Percentiles rank a stretch among this genome's conserved stretches.
Conservation (phyloP, 306 rosid species). For the Fagus sylvatica region DNA sequence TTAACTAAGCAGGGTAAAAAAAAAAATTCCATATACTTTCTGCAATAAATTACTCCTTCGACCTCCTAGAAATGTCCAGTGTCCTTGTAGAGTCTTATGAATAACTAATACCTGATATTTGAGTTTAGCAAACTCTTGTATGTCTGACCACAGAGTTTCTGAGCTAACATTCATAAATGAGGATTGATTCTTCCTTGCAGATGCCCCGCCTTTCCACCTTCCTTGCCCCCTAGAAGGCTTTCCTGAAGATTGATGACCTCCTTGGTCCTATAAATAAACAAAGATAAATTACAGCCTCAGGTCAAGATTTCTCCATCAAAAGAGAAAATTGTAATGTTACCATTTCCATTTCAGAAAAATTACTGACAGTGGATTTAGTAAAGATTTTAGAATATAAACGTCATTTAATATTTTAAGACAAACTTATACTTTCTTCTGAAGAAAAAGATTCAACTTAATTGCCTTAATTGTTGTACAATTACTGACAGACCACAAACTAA, state of each 20-base stretch:
- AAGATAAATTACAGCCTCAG: conserved; percentile 4
- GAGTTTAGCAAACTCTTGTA: conserved; percentile 72
- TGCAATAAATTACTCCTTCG: background rate
- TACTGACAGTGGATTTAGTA: background rate
- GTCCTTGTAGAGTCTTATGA: background rate
- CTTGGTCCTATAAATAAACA: conserved; percentile 71
- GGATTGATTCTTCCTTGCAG: conserved; percentile 58
- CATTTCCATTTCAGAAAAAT: background rate
- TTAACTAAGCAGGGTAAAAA: too few species aligned
- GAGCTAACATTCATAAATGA: conserved; percentile 69
- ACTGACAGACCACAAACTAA: conserved; percentile 10
- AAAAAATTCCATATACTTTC: background rate
- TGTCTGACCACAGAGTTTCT: conserved; percentile 79
- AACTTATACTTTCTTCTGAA: background rate
- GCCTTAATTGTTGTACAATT: background rate
- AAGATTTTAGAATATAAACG: background rate
- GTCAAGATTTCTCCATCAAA: background rate
- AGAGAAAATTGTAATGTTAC: background rate
- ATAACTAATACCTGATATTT: conserved; percentile 74
- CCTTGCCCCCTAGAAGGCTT: conserved; percentile 72
- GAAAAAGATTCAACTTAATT: background rate
- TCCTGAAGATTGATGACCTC: conserved; percentile 61
- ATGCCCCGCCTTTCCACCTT: conserved; percentile 72
- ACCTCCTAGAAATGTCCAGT: background rate
- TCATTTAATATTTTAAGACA: background rate